Evolutionary conservation across 768 basidiomycete genomes (phyloP), one percentile per base, ranked within the genome.

Genomic region (Mycena chlorophos): DNA sequence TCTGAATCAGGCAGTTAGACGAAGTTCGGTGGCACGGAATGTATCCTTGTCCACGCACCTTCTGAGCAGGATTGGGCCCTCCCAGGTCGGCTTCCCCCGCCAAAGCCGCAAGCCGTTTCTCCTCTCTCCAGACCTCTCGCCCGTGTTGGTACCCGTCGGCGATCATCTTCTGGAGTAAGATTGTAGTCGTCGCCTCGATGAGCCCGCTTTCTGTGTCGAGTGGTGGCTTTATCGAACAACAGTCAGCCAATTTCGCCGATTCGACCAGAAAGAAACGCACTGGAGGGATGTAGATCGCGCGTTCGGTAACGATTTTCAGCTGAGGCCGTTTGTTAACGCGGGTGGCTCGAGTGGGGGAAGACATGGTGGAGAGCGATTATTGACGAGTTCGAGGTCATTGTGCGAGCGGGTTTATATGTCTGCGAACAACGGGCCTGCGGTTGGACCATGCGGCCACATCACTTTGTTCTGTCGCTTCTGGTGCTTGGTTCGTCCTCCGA

Each of bases 131-230:
- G 6, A 60, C 43, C 17, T 52, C 45, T 3, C 54, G 17, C 3
- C 58, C 58, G 26, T 52, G 50, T 31, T 60, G 51, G 40, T 55
- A 52, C 39, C 54, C 30, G 40, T 60, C 58, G 17, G 54, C 58
- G 31, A 60, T 56, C 58, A 60, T 56, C 22, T 60, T 60, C 27
- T 60, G 58, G 46, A 60, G 30, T 16, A 55, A 23, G 13, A 52
- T 34, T 14, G 48, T 31, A 28, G 58, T 49, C 16, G 58, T 60
- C 4, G 58, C 58, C n/a, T 60, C 58, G 50, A 52, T 14, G n/a
- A 51, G 43, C 13, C 58, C 58, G 49, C 43, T 39, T 27, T 49
- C 40, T n/a, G 58, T 49, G 49, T 52, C 39, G 5, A 56, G 20
- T 16, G 51, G 58, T 26, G 51, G 37, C 4, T 49, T 48, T 48